These are phyloP conservation scores for Trichoderma oligosporum DNA, from an alignment of 2,329 filamentous ascomycete species.

Conservation along the genomic window DNA sequence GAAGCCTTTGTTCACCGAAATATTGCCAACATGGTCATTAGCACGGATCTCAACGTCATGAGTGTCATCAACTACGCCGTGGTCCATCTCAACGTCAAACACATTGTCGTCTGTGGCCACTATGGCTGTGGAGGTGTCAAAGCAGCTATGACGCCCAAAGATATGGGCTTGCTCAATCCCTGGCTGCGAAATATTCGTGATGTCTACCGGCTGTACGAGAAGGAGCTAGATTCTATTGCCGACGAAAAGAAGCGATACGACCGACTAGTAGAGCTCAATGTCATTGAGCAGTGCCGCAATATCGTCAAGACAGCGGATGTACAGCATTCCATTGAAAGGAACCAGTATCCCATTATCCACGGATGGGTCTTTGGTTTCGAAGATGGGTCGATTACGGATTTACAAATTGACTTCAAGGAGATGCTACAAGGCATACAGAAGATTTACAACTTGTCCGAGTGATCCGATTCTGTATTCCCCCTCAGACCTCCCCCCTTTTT, in stretches of 20 bases:
- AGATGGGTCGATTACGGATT: slow-evolving; percentile 62
- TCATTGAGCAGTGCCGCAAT: slow-evolving; percentile 71
- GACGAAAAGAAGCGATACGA: slow-evolving; percentile 59
- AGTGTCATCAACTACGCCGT: slow-evolving; percentile 87
- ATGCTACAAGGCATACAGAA: slow-evolving; percentile 57
- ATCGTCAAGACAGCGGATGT: slow-evolving; percentile 77
- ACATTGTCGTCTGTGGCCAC: slow-evolving; percentile 76
- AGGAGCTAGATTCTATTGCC: slow-evolving; percentile 61
- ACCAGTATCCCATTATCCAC: slow-evolving; percentile 65
- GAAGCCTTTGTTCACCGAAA: slow-evolving; percentile 94
- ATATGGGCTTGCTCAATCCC: slow-evolving; percentile 67
- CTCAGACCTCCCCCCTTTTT: too few species aligned
- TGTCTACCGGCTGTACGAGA: slow-evolving; percentile 68
- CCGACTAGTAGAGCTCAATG: slow-evolving; percentile 79
- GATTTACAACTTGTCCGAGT: slow-evolving; percentile 56
- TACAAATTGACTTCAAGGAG: slow-evolving; percentile 58
- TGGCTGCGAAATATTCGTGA: slow-evolving; percentile 73
- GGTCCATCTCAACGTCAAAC: slow-evolving; percentile 72
- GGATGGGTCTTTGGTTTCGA: slow-evolving; percentile 70
- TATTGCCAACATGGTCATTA: slow-evolving; percentile 34
- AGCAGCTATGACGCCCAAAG: slow-evolving; percentile 67
- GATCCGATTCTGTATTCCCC: slow-evolving; percentile 17
- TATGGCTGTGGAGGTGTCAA: slow-evolving; percentile 75
- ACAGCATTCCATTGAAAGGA: slow-evolving; percentile 63
- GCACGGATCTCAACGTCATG: slow-evolving; percentile 74